A percentile compares a stretch with the other conserved stretches of the same genome.
phyloP scores from a whole-genome alignment of 2,329 filamentous ascomycete genomes.

The Hyphodiscus sp. region DNA sequence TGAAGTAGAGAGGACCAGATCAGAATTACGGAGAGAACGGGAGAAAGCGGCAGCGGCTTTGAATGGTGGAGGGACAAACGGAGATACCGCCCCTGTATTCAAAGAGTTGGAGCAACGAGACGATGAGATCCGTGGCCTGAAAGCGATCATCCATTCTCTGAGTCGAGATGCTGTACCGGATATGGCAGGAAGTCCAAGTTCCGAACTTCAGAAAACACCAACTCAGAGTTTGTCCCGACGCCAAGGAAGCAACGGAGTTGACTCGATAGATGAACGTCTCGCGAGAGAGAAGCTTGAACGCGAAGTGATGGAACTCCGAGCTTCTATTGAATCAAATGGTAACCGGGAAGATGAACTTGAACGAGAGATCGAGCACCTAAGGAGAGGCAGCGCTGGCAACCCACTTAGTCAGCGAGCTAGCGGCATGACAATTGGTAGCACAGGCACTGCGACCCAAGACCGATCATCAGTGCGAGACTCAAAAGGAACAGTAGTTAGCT shows the following conservation, averaged over 20 bases:
- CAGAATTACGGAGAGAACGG: conserved; percentile 80
- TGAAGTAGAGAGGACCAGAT: conserved; percentile 85
- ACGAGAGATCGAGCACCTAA: conserved; percentile 67
- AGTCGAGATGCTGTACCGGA: conserved; percentile 61
- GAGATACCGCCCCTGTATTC: conserved; percentile 43
- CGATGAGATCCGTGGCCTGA: conserved; percentile 93
- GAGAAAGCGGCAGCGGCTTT: conserved; percentile 67
- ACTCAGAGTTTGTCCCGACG: conserved; percentile 17
- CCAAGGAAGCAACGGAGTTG: conserved; percentile 38
- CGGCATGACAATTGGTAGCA: conserved; percentile 42
- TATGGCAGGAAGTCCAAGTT: conserved; percentile 6
- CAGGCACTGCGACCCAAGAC: conserved; percentile 34
- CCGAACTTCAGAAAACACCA: conserved; percentile 27
- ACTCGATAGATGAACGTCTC: conserved; percentile 48
- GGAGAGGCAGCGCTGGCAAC: conserved; percentile 35
- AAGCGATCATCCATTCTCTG: conserved; percentile 94
- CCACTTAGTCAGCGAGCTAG: conserved; percentile 42
- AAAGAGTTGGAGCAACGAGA: conserved; percentile 91
- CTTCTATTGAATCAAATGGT: conserved; percentile 64
- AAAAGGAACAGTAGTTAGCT: conserved; percentile 56
- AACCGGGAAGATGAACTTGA: conserved; percentile 79
- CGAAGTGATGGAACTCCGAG: conserved; percentile 72
- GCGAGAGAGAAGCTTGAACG: conserved; percentile 66
- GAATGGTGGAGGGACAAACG: conserved; percentile 39
- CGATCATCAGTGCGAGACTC: conserved; percentile 59